A percentile compares a stretch with the other conserved stretches of the same genome.
phyloP scores from a whole-genome alignment of 805 yeast genomes.

The Candida multigemmis region DNA sequence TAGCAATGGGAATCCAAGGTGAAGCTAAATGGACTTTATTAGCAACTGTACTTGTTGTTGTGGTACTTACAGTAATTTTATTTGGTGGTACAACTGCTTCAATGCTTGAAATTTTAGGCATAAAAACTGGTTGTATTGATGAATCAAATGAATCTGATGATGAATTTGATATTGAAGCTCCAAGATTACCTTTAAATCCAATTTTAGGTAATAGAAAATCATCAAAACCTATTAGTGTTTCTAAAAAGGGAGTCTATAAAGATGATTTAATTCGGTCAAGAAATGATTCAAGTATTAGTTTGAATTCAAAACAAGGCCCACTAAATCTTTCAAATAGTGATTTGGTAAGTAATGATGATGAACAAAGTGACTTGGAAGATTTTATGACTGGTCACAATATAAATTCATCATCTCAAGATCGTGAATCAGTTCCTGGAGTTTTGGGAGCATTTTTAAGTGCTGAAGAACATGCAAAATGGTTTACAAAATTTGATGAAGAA shows the following conservation, averaged over 20 bases:
- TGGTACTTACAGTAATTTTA: constrained; percentile 87
- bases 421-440: constrained; percentile 16
- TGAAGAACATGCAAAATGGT: constrained; percentile 85
- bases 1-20: constrained; percentile 96
- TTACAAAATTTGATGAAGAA: constrained; percentile 86
- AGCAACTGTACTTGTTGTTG: constrained; percentile 95
- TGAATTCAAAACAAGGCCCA: constrained; percentile 10
- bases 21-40: constrained; percentile 79
- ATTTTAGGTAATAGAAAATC: constrained; percentile 16
- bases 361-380: constrained; percentile 29
- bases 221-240: constrained; percentile 4
- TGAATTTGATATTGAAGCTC: constrained; percentile 87
- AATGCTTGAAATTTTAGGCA: constrained; percentile 91
- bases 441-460: constrained; percentile 36
- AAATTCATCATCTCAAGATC: constrained; percentile 1
- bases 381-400: constrained; percentile 9
- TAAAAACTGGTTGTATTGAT: constrained; percentile 82
- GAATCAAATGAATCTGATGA: constrained; percentile 75
- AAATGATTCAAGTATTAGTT: constrained; percentile 18
- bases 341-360: constrained; percentile 13
- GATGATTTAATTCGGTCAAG: constrained; percentile 16
- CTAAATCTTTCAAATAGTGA: constrained; percentile 10
- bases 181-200: constrained; percentile 24
- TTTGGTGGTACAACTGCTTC: constrained; percentile 99
- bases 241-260: constrained; percentile 8